Percentiles rank a stretch among this genome's conserved stretches.
Conservation (phyloP, 192 early-diverging fungal genomes). For the Podila minutissima region DNA sequence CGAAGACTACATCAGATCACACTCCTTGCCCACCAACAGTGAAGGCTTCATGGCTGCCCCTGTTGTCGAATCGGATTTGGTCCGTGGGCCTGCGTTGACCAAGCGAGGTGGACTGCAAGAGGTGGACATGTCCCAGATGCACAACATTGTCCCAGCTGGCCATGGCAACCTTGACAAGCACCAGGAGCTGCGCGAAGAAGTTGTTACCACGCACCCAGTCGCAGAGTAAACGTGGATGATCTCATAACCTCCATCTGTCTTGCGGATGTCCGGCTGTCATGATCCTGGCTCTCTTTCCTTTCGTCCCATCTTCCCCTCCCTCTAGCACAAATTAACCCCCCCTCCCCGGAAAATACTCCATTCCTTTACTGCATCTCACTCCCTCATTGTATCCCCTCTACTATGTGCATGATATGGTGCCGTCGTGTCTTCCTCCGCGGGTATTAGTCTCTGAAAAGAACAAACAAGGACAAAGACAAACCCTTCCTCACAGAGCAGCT, state of each 20-base stretch:
- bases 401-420: not conserved
- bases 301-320: not conserved
- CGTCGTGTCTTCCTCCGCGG: not conserved
- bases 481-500: too few species aligned
- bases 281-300: not conserved
- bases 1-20: slow-evolving; percentile 2
- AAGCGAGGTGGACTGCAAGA: not conserved
- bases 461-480: too few species aligned
- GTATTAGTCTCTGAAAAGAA: too few species aligned
- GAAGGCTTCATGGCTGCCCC: not conserved
- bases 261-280: too few species aligned
- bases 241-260: too few species aligned
- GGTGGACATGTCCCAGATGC: not conserved
- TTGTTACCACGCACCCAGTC: not conserved
- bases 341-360: not conserved
- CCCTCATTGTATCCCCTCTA: not conserved
- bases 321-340: not conserved
- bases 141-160: not conserved
- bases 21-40: not conserved
- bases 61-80: not conserved
- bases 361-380: not conserved
- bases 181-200: not conserved
- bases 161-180: not conserved
- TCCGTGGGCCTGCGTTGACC: not conserved
- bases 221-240: not conserved